phyloP scores from a whole-genome alignment of 2,329 filamentous ascomycete genomes.

The Pestalotiopsis sp. region DNA sequence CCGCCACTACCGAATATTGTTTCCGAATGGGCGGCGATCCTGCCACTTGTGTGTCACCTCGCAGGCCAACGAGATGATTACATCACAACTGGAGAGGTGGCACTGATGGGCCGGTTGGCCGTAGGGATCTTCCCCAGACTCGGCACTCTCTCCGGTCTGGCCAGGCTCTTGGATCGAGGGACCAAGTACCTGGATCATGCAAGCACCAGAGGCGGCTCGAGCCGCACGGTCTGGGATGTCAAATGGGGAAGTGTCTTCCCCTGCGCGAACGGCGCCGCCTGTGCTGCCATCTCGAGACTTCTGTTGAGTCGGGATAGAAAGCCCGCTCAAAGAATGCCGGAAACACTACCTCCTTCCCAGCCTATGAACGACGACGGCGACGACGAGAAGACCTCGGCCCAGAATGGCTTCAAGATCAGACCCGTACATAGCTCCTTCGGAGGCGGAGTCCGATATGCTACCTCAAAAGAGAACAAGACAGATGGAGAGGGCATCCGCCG shows the following conservation, averaged over 20 bases:
- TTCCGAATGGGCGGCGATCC: not conserved
- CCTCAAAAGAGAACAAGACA: not conserved
- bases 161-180: conserved; percentile 9
- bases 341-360: not conserved
- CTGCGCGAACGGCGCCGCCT: conserved; percentile 28
- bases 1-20: not conserved
- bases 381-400: not conserved
- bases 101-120: not conserved
- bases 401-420: not conserved
- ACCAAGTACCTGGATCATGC: not conserved
- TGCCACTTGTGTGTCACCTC: not conserved
- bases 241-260: conserved; percentile 31
- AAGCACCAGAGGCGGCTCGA: conserved; percentile 3
- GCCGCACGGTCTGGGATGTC: conserved; percentile 26
- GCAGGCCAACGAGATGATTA: not conserved
- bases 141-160: conserved; percentile 14
- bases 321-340: not conserved
- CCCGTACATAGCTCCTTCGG: not conserved
- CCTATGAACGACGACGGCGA: no score
- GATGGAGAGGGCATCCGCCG: not conserved
- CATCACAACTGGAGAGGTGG: not conserved
- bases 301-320: not conserved
- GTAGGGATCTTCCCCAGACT: conserved; percentile 14
- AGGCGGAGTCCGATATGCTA: not conserved
- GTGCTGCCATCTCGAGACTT: conserved; percentile 14